These are phyloP conservation scores for Yamadazyma siamensis DNA, from an alignment of 1,139 yeast species.

Conservation along the genomic window DNA sequence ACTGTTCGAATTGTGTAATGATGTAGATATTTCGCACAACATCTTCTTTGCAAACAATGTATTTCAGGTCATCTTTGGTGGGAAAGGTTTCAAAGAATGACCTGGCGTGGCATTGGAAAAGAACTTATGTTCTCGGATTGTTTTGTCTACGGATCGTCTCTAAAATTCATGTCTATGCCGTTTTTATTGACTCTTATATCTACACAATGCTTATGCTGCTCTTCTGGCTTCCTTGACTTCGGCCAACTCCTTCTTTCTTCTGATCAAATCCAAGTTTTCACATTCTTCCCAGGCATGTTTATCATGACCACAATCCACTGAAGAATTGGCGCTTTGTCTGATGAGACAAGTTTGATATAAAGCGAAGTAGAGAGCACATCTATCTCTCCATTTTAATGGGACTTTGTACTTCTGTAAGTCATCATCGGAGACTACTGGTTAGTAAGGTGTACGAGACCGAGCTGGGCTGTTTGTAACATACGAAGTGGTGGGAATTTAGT, in stretches of 20 bases:
- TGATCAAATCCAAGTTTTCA: slow-evolving; percentile 76
- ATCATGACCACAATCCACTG: slow-evolving; percentile 67
- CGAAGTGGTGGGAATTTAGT: slow-evolving; percentile 53
- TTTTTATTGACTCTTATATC: too few species aligned
- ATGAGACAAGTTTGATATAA: slow-evolving; percentile 47
- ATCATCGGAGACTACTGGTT: slow-evolving; percentile 63
- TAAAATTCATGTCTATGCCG: too few species aligned
- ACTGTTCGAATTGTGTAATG: too few species aligned
- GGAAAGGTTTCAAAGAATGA: too few species aligned
- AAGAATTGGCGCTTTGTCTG: slow-evolving; percentile 45
- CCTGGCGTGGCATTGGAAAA: too few species aligned
- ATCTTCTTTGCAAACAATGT: too few species aligned
- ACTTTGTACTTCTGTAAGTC: slow-evolving; percentile 80
- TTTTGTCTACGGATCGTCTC: too few species aligned
- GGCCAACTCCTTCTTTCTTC: slow-evolving; percentile 74
- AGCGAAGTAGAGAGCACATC: slow-evolving; percentile 79
- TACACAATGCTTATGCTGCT: slow-evolving; percentile 4
- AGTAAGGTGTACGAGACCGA: slow-evolving; percentile 8
- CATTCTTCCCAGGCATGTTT: slow-evolving; percentile 86
- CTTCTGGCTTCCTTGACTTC: slow-evolving; percentile 45
- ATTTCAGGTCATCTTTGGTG: too few species aligned
- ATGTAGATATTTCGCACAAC: too few species aligned
- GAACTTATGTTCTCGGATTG: too few species aligned
- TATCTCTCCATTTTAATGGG: slow-evolving; percentile 80
- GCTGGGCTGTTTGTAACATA: slow-evolving; percentile 22